Conservation (phyloP, 2,329 filamentous ascomycete genomes). For the Tolypocladium endophyticum region DNA sequence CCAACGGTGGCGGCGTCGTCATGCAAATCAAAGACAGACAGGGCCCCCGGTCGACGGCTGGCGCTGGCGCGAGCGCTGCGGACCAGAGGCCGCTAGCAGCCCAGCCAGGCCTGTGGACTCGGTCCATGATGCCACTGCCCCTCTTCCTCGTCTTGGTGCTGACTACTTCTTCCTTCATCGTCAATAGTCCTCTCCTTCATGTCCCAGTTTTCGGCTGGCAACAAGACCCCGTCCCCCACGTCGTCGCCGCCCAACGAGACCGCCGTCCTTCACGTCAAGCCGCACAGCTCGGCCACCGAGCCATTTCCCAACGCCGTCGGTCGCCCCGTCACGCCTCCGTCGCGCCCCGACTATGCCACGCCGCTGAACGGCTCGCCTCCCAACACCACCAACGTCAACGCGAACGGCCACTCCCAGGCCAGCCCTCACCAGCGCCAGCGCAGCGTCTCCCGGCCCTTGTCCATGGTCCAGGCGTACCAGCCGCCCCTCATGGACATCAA, state of each 20-base stretch:
- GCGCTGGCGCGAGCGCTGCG: not conserved
- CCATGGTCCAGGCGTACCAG: slow-evolving; percentile 78
- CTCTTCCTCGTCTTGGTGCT: not conserved
- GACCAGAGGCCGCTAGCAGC: not conserved
- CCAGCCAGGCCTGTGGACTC: not conserved
- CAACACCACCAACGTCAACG: slow-evolving; percentile 18
- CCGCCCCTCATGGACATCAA: slow-evolving; percentile 78
- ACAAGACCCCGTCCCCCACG: slow-evolving; percentile 33
- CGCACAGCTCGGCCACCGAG: slow-evolving; percentile 15
- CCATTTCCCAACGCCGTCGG: slow-evolving; percentile 22
- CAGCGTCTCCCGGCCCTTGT: slow-evolving; percentile 60
- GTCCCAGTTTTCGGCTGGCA: slow-evolving; percentile 58
- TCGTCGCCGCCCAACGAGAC: slow-evolving; percentile 31
- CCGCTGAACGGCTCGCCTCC: slow-evolving; percentile 29
- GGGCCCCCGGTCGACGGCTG: not conserved
- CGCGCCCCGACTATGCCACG: slow-evolving; percentile 29
- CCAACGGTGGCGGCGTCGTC: not conserved
- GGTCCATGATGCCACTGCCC: slow-evolving; percentile 2
- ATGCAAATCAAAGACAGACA: slow-evolving; percentile 3
- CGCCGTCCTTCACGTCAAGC: slow-evolving; percentile 19
- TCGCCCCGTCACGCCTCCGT: slow-evolving; percentile 27
- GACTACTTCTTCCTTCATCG: not conserved
- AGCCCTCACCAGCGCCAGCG: slow-evolving; percentile 24
- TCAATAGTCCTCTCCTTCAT: slow-evolving; percentile 74
- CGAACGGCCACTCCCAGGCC: not conserved